Percentiles rank a stretch among this genome's conserved stretches.
phyloP scores from a whole-genome alignment of 805 yeast genomes.

The Candida lessepsii region DNA sequence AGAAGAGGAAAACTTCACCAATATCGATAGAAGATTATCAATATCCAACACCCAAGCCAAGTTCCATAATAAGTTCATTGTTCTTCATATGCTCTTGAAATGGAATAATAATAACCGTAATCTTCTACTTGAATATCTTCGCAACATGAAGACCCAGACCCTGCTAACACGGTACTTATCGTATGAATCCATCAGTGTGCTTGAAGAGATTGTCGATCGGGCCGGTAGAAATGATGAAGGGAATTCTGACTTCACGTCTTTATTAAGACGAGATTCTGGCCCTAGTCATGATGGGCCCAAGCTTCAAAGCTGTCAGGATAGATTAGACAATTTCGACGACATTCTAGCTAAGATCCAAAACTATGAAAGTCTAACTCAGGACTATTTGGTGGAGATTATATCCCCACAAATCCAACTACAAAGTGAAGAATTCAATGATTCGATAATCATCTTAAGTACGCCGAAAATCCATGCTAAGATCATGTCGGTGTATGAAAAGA shows the following conservation, averaged over 20 bases:
- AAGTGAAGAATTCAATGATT: slow-evolving; percentile 40
- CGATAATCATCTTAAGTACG: slow-evolving; percentile 68
- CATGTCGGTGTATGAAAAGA: slow-evolving; percentile 55
- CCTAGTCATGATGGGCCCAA: not conserved
- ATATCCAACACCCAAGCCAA: slow-evolving; percentile 11
- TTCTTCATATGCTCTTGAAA: slow-evolving; percentile 39
- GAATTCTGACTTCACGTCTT: slow-evolving; percentile 20
- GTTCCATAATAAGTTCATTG: slow-evolving; percentile 39
- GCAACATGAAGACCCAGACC: slow-evolving; percentile 32
- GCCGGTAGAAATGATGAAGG: slow-evolving; percentile 15
- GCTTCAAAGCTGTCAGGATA: slow-evolving; percentile 12
- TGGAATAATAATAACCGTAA: slow-evolving; percentile 42
- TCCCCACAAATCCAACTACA: slow-evolving; percentile 46
- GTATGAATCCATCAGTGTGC: slow-evolving; percentile 32
- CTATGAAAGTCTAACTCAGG: slow-evolving; percentile 34
- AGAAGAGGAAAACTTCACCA: slow-evolving; percentile 10
- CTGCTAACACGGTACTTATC: slow-evolving; percentile 30
- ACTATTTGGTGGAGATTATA: slow-evolving; percentile 36
- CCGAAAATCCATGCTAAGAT: slow-evolving; percentile 70
- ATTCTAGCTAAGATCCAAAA: slow-evolving; percentile 24
- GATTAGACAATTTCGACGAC: slow-evolving; percentile 32
- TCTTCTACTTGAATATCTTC: slow-evolving; percentile 32
- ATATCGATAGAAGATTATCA: slow-evolving; percentile 12
- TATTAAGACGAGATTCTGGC: not conserved
- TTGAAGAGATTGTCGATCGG: slow-evolving; percentile 31